A percentile compares a stretch with the other conserved stretches of the same genome.
These are phyloP conservation scores for Puccinia sorghi DNA, from an alignment of 1,284 basidiomycete genomes.

Conservation along the genomic window DNA sequence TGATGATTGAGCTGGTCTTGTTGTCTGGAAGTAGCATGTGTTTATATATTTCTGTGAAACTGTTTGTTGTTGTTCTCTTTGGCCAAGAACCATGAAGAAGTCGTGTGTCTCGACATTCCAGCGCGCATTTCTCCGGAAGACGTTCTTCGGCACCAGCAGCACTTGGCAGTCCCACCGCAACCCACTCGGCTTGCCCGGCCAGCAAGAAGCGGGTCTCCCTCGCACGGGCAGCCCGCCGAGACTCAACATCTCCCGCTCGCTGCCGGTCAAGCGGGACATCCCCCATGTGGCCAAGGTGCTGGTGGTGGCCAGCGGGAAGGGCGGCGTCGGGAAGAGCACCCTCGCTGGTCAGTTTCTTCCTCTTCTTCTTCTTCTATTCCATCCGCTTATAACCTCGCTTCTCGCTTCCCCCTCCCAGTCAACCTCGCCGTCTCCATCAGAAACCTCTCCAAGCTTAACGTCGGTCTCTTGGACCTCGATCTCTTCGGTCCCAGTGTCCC, in stretches of 20 bases:
- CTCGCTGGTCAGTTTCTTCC: constrained; percentile 70
- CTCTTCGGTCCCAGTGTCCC: constrained; percentile 96
- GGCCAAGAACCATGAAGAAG: neutral
- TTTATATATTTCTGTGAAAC: neutral
- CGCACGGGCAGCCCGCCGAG: constrained; percentile 23
- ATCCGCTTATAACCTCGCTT: neutral
- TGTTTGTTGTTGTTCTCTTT: neutral
- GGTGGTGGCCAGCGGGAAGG: constrained; percentile 90
- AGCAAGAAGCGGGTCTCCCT: constrained; percentile 19
- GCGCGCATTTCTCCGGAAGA: neutral
- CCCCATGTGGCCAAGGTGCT: constrained; percentile 67
- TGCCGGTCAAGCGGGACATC: constrained; percentile 53
- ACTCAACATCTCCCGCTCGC: constrained; percentile 42
- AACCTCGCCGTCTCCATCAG: constrained; percentile 79
- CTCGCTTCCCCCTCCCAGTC: constrained; percentile 61
- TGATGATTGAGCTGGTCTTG: constrained; percentile 1
- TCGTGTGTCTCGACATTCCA: neutral
- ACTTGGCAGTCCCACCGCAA: neutral
- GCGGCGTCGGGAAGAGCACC: constrained; percentile 95
- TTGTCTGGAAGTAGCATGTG: neutral
- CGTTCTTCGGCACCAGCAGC: neutral
- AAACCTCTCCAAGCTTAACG: constrained; percentile 57
- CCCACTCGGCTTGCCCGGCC: constrained; percentile 11
- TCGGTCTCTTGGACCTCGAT: constrained; percentile 91
- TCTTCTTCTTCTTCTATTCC: constrained; percentile 20